Percentiles rank a stretch among this genome's conserved stretches.
phyloP scores from a whole-genome alignment of 805 yeast species.

The Yarrowia deformans region DNA sequence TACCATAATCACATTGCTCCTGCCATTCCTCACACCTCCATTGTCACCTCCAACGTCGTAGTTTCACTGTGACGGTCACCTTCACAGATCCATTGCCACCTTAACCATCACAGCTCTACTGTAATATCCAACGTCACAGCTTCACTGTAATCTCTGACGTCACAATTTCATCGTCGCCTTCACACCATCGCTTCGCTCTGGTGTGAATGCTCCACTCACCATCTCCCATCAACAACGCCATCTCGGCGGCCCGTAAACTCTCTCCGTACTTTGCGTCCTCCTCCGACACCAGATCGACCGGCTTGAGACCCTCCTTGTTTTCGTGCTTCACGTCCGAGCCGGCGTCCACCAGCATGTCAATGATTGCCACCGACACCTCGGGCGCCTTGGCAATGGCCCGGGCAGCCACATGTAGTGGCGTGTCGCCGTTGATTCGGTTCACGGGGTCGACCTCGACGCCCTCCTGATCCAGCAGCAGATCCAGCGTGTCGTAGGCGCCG shows the following conservation, averaged over 20 bases:
- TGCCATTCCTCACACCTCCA: no score
- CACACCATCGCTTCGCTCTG: conserved; percentile 14
- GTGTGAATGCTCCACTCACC: not conserved
- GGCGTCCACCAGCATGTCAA: conserved; percentile 85
- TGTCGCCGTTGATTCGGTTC: conserved; percentile 75
- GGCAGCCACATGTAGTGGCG: conserved; percentile 89
- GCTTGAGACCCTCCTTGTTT: conserved; percentile 72
- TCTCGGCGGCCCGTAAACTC: conserved; percentile 82
- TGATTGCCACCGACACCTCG: conserved; percentile 53
- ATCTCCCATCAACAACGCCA: conserved; percentile 56
- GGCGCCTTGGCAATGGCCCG: conserved; percentile 79
- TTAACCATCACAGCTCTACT: no score
- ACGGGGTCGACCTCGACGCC: conserved; percentile 89
- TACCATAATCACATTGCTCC: no score
- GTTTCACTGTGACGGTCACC: no score
- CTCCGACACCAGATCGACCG: conserved; percentile 70
- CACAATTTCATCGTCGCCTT: not conserved
- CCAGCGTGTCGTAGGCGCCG: conserved; percentile 89
- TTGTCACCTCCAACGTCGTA: no score
- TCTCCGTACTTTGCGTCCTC: conserved; percentile 64
- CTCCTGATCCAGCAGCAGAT: conserved; percentile 79
- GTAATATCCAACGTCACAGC: no score
- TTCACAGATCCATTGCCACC: no score
- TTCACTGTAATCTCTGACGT: not conserved
- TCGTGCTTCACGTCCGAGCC: conserved; percentile 77